Evolutionary conservation across 768 basidiomycete genomes (phyloP), one percentile per base, ranked within the genome.

Genomic region (Cyclocybe aegerita): DNA sequence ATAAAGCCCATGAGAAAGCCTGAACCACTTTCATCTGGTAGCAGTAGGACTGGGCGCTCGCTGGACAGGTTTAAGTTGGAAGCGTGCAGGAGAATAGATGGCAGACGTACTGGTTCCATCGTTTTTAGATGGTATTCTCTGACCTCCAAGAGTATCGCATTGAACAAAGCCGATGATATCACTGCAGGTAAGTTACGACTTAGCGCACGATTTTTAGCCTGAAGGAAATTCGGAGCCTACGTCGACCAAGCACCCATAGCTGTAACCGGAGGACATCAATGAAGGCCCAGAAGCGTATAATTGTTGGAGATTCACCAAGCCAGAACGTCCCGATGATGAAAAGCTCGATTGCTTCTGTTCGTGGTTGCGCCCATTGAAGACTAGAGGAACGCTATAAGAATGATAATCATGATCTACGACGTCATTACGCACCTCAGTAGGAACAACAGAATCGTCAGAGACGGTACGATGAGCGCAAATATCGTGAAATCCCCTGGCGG

Each of bases 11-110:
- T 0, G 89, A 90, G 63, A 91, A 80, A 2, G 86, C 88, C 56
- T 90, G 80, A 32, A 89, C 75, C 40, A 83, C 83, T 66, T 86
- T 88, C 85, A 90, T 87, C 61, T 89, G 80, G 64, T 88, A 86
- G 64, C 90, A 92, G 56, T 77, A 90, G 23, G 70, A 64, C 56
- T 72, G 70, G 7, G 68, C 66, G 44, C 78, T 77, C 49, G 80
- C 90, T 90, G 46, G n/a, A 39, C 39, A 29, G 44, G 30, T 41
- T 56, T 53, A 53, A 55, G 32, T 52, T 16, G 52, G 9, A 14
- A 34, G 9, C 39, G 31, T 49, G 23, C 16, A 38, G 32, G 9
- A 41, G 14, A 29, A 45, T 43, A 23, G 30, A 43, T 14, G 23
- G 23, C 17, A 11, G 9, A 65, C 80, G 63, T 59, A 88, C 86